Evolutionary conservation across 2,329 filamentous ascomycete genomes (phyloP).

Genomic region (Fusarium staphyleae): DNA sequence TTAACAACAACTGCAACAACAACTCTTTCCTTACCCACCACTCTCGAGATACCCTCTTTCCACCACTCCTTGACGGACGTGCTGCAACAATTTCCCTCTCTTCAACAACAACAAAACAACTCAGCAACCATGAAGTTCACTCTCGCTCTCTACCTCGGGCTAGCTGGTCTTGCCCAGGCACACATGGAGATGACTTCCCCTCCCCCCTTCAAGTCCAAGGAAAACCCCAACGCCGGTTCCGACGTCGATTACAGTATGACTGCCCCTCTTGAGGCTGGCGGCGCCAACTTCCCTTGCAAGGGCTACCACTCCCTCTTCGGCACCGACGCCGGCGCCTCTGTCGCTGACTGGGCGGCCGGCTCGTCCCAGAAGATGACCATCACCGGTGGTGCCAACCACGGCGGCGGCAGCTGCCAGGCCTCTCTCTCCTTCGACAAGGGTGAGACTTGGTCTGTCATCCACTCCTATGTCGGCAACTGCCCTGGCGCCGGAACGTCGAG

Average conservation of each 20-base stretch:
- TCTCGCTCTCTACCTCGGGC: constrained; percentile 50
- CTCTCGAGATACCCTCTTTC: constrained; percentile 23
- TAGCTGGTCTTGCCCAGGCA: constrained; percentile 54
- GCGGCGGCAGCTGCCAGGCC: constrained; percentile 79
- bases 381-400: constrained; percentile 67
- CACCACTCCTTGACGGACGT: constrained; percentile 18
- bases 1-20: constrained; percentile 2
- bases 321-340: constrained; percentile 57
- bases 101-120: constrained; percentile 16
- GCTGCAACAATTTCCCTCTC: constrained; percentile 11
- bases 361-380: constrained; percentile 69
- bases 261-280: constrained; percentile 65
- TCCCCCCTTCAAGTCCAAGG: constrained; percentile 60
- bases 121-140: constrained; percentile 51
- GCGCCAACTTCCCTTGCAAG: constrained; percentile 79
- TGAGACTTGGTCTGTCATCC: constrained; percentile 71
- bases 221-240: constrained; percentile 55
- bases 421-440: constrained; percentile 77
- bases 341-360: constrained; percentile 69
- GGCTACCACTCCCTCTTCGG: constrained; percentile 61
- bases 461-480: constrained; percentile 64
- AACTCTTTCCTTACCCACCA: neutral
- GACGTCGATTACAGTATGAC: constrained; percentile 76
- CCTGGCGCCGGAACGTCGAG: constrained; percentile 54
- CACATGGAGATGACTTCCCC: constrained; percentile 66